Percentiles rank a stretch among this genome's conserved stretches.
These are phyloP conservation scores for Schizochytrium sp. DNA, from an alignment of 108 stramenopile species.

Conservation along the genomic window DNA sequence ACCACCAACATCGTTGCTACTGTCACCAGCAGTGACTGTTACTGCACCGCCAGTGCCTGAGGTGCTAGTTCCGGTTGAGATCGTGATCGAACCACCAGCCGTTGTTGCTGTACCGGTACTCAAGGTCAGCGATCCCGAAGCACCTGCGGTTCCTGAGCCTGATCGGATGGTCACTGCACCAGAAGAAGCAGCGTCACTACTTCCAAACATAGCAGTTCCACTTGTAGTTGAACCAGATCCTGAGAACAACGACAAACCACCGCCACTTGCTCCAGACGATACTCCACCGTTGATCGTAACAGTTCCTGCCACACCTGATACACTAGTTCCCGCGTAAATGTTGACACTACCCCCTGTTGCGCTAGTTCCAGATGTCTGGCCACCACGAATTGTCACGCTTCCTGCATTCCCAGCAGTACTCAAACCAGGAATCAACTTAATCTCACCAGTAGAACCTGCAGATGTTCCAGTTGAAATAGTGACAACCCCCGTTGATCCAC, in stretches of 20 bases:
- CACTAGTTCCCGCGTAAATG: conserved; percentile 33
- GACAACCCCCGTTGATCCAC: neutral
- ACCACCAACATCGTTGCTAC: neutral
- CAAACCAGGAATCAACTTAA: neutral
- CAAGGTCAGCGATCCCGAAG: conserved; percentile 47
- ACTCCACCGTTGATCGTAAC: neutral
- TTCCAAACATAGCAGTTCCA: neutral
- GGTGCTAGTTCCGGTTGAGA: conserved; percentile 1
- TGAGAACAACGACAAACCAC: neutral
- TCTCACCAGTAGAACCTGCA: neutral
- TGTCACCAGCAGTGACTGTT: conserved; percentile 8
- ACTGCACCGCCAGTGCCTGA: conserved; percentile 33
- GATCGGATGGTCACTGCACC: neutral
- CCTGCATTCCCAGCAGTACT: conserved; percentile 62
- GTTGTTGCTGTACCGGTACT: conserved; percentile 39
- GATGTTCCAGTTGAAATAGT: neutral
- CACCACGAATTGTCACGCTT: conserved; percentile 65
- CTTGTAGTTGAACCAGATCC: neutral
- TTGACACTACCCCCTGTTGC: conserved; percentile 65
- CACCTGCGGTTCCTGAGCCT: neutral
- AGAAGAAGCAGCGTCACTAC: neutral
- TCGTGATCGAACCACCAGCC: neutral
- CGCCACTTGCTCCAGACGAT: neutral
- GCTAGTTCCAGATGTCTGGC: conserved; percentile 25
- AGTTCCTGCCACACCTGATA: neutral